Conservation (phyloP, 202 grass and related monocot species). For the Bolboschoenoplectus hybrid region DNA sequence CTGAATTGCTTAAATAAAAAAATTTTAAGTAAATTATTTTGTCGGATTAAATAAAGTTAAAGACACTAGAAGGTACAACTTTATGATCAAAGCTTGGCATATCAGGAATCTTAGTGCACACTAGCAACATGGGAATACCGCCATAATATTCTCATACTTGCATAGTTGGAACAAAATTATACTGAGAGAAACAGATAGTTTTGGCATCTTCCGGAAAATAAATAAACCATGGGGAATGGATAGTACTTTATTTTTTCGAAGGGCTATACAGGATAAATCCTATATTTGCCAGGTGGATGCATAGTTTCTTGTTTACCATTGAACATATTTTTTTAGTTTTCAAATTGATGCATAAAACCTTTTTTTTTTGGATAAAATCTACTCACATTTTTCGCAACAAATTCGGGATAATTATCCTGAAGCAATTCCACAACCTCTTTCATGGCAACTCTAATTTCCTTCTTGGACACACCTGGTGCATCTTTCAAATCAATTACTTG, state of each 20-base stretch:
- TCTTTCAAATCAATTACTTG: constrained; percentile 82
- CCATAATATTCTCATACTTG: neutral
- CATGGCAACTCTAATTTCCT: constrained; percentile 47
- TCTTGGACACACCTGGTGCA: constrained; percentile 69
- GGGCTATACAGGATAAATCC: neutral
- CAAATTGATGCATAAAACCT: constrained; percentile 6
- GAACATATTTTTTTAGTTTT: neutral
- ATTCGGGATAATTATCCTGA: constrained; percentile 49
- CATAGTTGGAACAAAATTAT: neutral
- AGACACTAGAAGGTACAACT: neutral
- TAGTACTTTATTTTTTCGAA: neutral
- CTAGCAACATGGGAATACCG: neutral
- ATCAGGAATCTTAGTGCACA: neutral
- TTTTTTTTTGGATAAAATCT: neutral
- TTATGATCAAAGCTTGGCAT: neutral
- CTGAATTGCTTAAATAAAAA: constrained; percentile 43
- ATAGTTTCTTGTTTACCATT: neutral
- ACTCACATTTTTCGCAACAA: constrained; percentile 42
- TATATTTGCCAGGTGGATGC: constrained; percentile 3
- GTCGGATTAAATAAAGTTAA: neutral
- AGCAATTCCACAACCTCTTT: constrained; percentile 42
- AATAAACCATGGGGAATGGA: neutral
- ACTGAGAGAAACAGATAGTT: neutral
- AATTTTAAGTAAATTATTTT: neutral
- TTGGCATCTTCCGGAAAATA: neutral